Conservation (phyloP, 2,329 filamentous ascomycete species). For the Penicillium sp. region DNA sequence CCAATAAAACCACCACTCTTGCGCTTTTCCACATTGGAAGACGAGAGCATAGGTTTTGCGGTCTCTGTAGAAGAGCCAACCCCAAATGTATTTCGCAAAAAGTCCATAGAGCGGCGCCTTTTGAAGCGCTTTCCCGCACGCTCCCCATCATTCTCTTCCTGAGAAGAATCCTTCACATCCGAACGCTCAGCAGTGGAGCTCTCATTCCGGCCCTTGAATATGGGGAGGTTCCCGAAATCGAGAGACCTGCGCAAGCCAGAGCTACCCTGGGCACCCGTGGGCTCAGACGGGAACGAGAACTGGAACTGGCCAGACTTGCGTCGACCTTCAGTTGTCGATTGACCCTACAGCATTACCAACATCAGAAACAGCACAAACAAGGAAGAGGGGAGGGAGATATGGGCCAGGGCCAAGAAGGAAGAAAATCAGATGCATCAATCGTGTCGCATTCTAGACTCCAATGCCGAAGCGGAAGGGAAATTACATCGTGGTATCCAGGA, state of each 20-base stretch:
- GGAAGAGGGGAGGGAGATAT: constrained; percentile 5
- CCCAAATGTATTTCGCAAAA: neutral
- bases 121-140: constrained; percentile 6
- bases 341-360: constrained; percentile 34
- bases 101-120: constrained; percentile 6
- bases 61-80: neutral
- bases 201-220: constrained; percentile 18
- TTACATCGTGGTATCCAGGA: constrained; percentile 34
- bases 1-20: neutral
- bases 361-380: constrained; percentile 28
- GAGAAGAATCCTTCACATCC: constrained; percentile 2
- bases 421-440: constrained; percentile 22
- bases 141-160: constrained; percentile 9
- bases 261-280: constrained; percentile 12
- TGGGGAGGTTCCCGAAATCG: constrained; percentile 23
- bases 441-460: constrained; percentile 30
- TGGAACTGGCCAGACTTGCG: constrained; percentile 25
- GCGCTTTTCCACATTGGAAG: neutral
- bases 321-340: constrained; percentile 25
- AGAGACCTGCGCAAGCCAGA: constrained; percentile 23
- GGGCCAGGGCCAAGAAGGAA: constrained; percentile 4
- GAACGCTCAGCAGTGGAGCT: constrained; percentile 1
- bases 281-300: constrained; percentile 18
- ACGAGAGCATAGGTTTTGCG: neutral
- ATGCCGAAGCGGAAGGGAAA: constrained; percentile 23